Base-by-base conservation (phyloP, 352 stramenopile species). In the Pythium brachiatum region DNA sequence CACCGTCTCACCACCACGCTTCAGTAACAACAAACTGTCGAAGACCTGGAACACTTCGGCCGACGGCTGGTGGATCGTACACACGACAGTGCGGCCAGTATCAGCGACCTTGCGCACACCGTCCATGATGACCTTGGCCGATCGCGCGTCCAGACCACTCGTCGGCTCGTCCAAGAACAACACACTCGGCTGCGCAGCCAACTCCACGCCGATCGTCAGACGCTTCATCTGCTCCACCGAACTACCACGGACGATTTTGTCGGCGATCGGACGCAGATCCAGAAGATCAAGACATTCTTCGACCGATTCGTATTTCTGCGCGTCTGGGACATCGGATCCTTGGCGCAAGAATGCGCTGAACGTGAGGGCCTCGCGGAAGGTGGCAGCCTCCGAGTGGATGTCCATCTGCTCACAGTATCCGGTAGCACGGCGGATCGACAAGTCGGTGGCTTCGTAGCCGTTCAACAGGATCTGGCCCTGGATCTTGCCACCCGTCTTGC, bases 131-230 rank as follows among this genome's bases (percentile, higher is more conserved):
- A n/a, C n/a, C n/a, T n/a, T n/a, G n/a, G n/a, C n/a, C n/a, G n/a
- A n/a, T n/a, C n/a, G n/a, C n/a, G n/a, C n/a, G n/a, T n/a, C n/a
- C n/a, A n/a, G n/a, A n/a, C n/a, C n/a, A n/a, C n/a, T n/a, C n/a
- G n/a, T n/a, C n/a, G n/a, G n/a, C n/a, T n/a, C n/a, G n/a, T n/a
- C n/a, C n/a, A n/a, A n/a, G n/a, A n/a, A n/a, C n/a, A n/a, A n/a
- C n/a, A n/a, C n/a, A 27, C 72, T 76, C 16, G 89, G 76, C 34
- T 89, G 79, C 3, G 81, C 81, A 6, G 92, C 83, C 34, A 98
- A 69, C 51, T 97, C 92, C 9, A 97, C 83, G 32, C 81, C 92
- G 25, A 97, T 89, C 32, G 70, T 79, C 4, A 81, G 34, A 20
- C 73, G 67, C 60, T 81, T 81, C 52, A 70, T 21, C 44, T 74